Percentiles rank a stretch among this genome's conserved stretches.
These are phyloP conservation scores for Ramalina intermedia DNA, from an alignment of 495 filamentous ascomycete genomes.

Conservation along the genomic window DNA sequence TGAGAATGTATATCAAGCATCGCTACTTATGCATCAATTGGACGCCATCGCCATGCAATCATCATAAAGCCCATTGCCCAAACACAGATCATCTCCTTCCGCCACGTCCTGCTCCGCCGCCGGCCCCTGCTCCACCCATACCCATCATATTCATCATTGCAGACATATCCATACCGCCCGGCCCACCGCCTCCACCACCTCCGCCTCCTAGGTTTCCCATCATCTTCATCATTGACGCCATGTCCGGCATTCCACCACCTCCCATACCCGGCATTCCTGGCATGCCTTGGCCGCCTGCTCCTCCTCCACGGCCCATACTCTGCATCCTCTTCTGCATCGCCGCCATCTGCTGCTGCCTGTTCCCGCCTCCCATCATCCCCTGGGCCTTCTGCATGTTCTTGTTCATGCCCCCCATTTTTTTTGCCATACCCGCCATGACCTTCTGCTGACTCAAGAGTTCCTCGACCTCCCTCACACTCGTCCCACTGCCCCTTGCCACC, in stretches of 20 bases:
- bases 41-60: background rate
- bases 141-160: conserved; percentile 4
- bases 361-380: conserved; percentile 72
- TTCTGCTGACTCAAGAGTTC: conserved; percentile 93
- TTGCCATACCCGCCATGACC: conserved; percentile 99
- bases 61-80: background rate
- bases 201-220: conserved; percentile 41
- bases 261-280: conserved; percentile 44
- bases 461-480: conserved; percentile 86
- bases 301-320: conserved; percentile 65
- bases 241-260: conserved; percentile 52
- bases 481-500: conserved; percentile 78
- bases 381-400: conserved; percentile 93
- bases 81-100: background rate
- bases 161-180: conserved; percentile 20
- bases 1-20: background rate
- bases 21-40: background rate
- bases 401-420: conserved; percentile 94
- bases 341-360: conserved; percentile 85
- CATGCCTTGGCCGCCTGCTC: conserved; percentile 26
- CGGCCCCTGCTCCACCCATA: background rate
- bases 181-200: conserved; percentile 25
- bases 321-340: conserved; percentile 94
- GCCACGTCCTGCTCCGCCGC: background rate
- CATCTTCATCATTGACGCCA: conserved; percentile 73